Evolutionary conservation across 805 yeast genomes (phyloP), one percentile per base, ranked within the genome.

Genomic region (Millerozyma acaciae): DNA sequence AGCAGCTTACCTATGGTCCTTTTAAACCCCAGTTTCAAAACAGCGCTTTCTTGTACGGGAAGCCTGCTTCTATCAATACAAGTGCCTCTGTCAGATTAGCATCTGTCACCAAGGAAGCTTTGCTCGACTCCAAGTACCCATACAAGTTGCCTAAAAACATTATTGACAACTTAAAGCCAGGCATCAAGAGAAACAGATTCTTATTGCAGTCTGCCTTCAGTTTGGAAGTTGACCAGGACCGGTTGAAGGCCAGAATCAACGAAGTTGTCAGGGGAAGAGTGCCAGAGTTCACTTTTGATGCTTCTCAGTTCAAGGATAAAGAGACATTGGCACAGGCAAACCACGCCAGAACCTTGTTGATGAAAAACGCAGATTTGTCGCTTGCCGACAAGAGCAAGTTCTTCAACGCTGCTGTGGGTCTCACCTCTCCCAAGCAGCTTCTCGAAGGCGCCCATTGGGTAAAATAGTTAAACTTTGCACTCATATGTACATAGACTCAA

Each of bases 111-210:
- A 67, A 67, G 47, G 56, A 60, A 25, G 45, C 55, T 19, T 56
- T 67, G 40, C 37, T 61, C 30, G 50, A 51, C 27, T 62, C 70
- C 13, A 60, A 64, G 30, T 67, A 65, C 44, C 73, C 73, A 4
- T 67, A 54, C 50, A 46, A 47, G 37, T 47, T 66, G 37, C 70
- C 73, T 14, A 52, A 44, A 37, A 30, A 52, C 8, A 45, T 65
- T 24, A 50, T 66, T 24, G 57, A 59, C 18, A 30, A 36, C 29
- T 20, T 38, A 18, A 32, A 24, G 12, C 32, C 32, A 8, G 39
- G 34, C 4, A 49, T 44, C 4, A 51, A 44, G 25, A 44, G 44
- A 24, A 63, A 60, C 45, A 47, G 44, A 38, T 66, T 60, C 38
- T 44, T 66, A 30, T 48, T 63, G 33, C 62, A 53, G 32, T 49